Evolutionary conservation across 2,329 filamentous ascomycete species (phyloP), one percentile per base, ranked within the genome.

Genomic region (Colletotrichum spinosum): DNA sequence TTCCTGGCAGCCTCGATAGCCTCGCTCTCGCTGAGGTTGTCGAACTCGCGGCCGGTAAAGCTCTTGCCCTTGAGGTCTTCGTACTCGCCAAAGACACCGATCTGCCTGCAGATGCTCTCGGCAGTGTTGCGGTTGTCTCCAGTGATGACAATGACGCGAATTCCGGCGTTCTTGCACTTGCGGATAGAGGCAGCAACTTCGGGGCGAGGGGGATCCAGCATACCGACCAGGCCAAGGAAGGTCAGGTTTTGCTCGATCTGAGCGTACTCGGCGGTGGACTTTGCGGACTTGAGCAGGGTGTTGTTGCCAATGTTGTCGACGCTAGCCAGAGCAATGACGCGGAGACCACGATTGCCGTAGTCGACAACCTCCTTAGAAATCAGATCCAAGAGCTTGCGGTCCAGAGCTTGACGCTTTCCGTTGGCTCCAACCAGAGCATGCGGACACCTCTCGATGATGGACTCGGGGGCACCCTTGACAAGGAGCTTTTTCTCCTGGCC

Each of bases 81-180:
- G 67, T 90, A 81, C 70, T 86, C 80, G 13, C 89, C 91, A 77
- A 99, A 99, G 56, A 99, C 90, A 67, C 96, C 96, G 76, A 99
- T 99, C 78, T 97, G 92, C 73, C 95, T 92, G 83, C 96, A 99
- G 76, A 99, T 97, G 67, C 93, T 95, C 82, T 99, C 96, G 8
- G 96, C 96, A 4, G 96, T 99, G 82, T 97, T 97, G 76, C 92
- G 94, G 82, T 97, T 99, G 81, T 99, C 96, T 74, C 96, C 96
- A 58, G 96, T 99, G 78, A 99, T 97, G 69, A 99, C 96, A 71
- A 99, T 93, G 54, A 99, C 93, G 67, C 96, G 92, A 72, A 99
- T 98, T 71, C 96, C 96, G 71, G 96, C 96, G 68, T 93, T 90
- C 78, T 91, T 92, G 81, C 96, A 99, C 78, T 97, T 92, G 74